Percentiles rank a stretch among this genome's conserved stretches.
Conservation (phyloP, 2,329 filamentous ascomycete genomes). For the Endoconidiophora polonica region DNA sequence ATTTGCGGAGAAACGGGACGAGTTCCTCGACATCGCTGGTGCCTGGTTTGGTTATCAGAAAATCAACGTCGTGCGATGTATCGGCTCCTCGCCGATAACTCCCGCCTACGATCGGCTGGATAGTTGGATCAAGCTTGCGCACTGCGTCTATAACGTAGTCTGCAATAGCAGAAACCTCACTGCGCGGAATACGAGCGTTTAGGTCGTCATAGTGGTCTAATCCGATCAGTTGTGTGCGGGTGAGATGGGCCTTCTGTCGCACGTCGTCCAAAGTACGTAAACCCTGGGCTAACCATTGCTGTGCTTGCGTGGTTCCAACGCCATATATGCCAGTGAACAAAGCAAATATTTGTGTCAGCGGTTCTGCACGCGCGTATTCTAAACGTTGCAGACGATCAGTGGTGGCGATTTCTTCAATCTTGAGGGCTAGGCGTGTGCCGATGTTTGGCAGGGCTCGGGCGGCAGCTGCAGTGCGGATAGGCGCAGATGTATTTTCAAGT, state of each 20-base stretch:
- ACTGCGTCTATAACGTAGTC: constrained; percentile 44
- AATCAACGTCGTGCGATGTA: constrained; percentile 67
- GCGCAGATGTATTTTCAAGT: constrained; percentile 45
- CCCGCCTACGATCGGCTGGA: constrained; percentile 61
- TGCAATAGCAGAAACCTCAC: constrained; percentile 56
- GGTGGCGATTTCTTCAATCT: constrained; percentile 76
- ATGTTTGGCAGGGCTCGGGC: constrained; percentile 52
- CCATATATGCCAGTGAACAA: constrained; percentile 67
- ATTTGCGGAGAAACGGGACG: constrained; percentile 39
- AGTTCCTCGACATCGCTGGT: constrained; percentile 40
- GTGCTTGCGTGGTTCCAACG: constrained; percentile 53
- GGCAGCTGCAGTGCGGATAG: constrained; percentile 51
- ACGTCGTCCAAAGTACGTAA: constrained; percentile 61
- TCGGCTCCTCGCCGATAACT: constrained; percentile 69
- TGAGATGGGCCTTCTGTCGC: constrained; percentile 41
- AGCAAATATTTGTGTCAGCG: constrained; percentile 46
- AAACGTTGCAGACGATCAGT: constrained; percentile 57
- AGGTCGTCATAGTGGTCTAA: constrained; percentile 70
- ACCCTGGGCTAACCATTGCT: constrained; percentile 61
- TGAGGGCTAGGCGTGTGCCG: constrained; percentile 56
- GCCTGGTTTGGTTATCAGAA: constrained; percentile 57
- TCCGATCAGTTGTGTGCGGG: constrained; percentile 54
- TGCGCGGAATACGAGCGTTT: constrained; percentile 57
- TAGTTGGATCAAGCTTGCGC: constrained; percentile 38
- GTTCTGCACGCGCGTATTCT: constrained; percentile 51